These are phyloP conservation scores for Colletotrichum kahawae DNA, from an alignment of 2,329 filamentous ascomycete species.

Conservation along the genomic window DNA sequence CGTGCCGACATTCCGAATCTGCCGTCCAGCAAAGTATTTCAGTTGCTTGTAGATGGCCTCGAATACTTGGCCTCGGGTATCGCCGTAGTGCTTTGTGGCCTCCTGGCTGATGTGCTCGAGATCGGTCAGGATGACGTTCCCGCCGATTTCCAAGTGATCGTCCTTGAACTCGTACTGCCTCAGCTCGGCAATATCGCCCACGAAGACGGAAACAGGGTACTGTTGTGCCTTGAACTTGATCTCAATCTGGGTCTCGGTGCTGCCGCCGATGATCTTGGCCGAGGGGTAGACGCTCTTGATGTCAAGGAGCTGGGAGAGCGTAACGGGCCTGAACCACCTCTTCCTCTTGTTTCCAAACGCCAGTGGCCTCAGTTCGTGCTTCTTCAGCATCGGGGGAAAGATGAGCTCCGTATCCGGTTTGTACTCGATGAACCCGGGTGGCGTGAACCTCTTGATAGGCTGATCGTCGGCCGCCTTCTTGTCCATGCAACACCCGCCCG, in stretches of 20 bases:
- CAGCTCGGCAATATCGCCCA: conserved; percentile 91
- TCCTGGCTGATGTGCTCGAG: conserved; percentile 84
- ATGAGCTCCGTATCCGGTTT: conserved; percentile 94
- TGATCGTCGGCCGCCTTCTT: conserved; percentile 53
- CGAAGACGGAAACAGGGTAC: conserved; percentile 88
- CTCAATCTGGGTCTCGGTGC: conserved; percentile 97
- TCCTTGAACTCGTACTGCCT: conserved; percentile 81
- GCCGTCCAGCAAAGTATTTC: conserved; percentile 90
- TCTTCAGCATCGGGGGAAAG: conserved; percentile 85
- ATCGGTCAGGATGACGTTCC: conserved; percentile 91
- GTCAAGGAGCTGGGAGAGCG: conserved; percentile 83
- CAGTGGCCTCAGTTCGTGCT: conserved; percentile 80
- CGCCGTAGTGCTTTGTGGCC: conserved; percentile 80
- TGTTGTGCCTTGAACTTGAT: conserved; percentile 96
- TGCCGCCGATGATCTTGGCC: conserved; percentile 94
- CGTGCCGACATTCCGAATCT: conserved; percentile 97
- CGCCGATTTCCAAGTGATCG: conserved; percentile 87
- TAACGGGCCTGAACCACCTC: conserved; percentile 90
- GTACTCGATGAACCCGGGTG: conserved; percentile 93
- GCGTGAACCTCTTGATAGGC: conserved; percentile 73
- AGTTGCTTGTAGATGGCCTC: conserved; percentile 92
- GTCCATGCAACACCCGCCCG: conserved; percentile 73
- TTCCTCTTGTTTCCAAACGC: conserved; percentile 95
- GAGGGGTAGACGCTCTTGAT: conserved; percentile 87
- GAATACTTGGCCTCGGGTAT: conserved; percentile 76